Evolutionary conservation across 2,329 filamentous ascomycete genomes (phyloP).

Genomic region (Celoporthe dispersa): DNA sequence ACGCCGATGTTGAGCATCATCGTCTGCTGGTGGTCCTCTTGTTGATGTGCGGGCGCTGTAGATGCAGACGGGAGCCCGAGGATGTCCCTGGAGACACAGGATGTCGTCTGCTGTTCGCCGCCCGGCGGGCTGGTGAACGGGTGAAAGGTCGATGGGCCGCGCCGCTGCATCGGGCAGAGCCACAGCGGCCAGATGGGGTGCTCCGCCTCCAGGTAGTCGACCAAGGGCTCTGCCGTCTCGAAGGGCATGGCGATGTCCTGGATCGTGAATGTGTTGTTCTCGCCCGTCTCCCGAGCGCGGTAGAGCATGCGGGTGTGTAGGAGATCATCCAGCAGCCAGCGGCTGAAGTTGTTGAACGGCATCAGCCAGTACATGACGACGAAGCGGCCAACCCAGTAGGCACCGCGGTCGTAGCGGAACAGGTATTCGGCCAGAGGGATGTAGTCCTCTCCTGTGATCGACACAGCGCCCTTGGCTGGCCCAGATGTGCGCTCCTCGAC

Average conservation of each 20-base stretch:
- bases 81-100: not conserved
- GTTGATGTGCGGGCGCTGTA: not conserved
- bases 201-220: slow-evolving; percentile 56
- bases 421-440: slow-evolving; percentile 74
- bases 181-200: slow-evolving; percentile 64
- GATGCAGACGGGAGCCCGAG: slow-evolving; percentile 16
- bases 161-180: slow-evolving; percentile 61
- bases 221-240: slow-evolving; percentile 52
- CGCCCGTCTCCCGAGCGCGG: slow-evolving; percentile 70
- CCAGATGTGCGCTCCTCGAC: slow-evolving; percentile 53
- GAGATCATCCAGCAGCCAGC: slow-evolving; percentile 74
- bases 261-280: slow-evolving; percentile 68
- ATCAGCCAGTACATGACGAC: slow-evolving; percentile 69
- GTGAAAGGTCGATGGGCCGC: slow-evolving; percentile 57
- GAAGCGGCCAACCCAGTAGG: slow-evolving; percentile 72
- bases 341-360: slow-evolving; percentile 68
- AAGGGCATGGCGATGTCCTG: slow-evolving; percentile 69
- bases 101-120: not conserved
- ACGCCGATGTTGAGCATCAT: slow-evolving; percentile 68
- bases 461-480: slow-evolving; percentile 25
- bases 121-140: slow-evolving; percentile 48
- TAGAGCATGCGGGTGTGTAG: slow-evolving; percentile 76
- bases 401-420: slow-evolving; percentile 76
- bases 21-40: not conserved
- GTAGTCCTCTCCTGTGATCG: slow-evolving; percentile 51